Evolutionary conservation across 306 rosid genomes (phyloP).

Genomic region (Fragaria vesca): DNA sequence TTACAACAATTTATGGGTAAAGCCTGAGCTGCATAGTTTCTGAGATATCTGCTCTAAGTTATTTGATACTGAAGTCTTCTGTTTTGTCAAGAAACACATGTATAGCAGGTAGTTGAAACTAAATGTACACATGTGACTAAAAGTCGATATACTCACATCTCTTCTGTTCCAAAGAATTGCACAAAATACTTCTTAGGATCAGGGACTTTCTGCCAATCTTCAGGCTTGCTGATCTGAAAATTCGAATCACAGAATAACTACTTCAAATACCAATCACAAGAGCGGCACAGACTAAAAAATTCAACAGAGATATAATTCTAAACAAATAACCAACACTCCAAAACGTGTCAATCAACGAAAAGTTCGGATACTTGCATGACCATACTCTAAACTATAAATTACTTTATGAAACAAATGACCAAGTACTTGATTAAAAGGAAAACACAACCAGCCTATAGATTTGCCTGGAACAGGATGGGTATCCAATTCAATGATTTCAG

Average conservation of each 20-base stretch:
- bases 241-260: constrained; percentile 31
- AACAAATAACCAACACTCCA: background rate
- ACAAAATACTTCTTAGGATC: constrained; percentile 94
- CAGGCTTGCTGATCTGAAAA: constrained; percentile 89
- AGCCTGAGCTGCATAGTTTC: background rate
- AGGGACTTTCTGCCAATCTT: constrained; percentile 77
- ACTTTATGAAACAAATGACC: background rate
- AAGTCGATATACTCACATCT: constrained; percentile 64
- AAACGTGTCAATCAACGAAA: background rate
- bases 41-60: constrained; percentile 3
- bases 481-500: background rate
- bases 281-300: background rate
- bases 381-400: background rate
- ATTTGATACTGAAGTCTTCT: background rate
- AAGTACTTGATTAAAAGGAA: background rate
- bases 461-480: background rate
- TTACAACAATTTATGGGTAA: background rate
- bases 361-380: background rate
- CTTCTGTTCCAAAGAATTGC: constrained; percentile 88
- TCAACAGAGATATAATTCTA: background rate
- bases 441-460: background rate
- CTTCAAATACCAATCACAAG: constrained; percentile 15
- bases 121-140: background rate
- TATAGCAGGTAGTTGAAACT: constrained; percentile 6
- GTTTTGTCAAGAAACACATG: constrained; percentile 1